Base-by-base conservation (phyloP, 345 rosid genomes). In the Eutrema heterophyllum region DNA sequence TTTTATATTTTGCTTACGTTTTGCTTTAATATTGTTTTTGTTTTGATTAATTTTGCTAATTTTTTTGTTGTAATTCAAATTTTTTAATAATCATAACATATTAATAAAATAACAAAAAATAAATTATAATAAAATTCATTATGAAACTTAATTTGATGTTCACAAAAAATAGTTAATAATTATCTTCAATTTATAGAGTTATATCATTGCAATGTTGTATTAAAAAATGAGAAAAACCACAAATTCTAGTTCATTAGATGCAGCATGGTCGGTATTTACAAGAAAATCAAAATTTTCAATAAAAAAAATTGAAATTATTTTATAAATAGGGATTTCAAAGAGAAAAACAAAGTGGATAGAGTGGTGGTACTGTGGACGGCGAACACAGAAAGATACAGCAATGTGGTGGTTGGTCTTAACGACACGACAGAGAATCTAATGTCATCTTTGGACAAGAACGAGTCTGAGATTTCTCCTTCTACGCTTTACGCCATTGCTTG, bases 361-460 rank as follows among this genome's bases (percentile, higher is more conserved):
- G 86, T 92, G 18, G 97, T 95, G 73, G 96, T 95, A 66, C 81
- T 95, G 50, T 95, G 99, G 99, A 95, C 99, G 10, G 99, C 99
- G 18, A 95, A 95, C 92, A 95, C 98, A 6, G 98, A 95, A 83
- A 85, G 98, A 86, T 95, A 95, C 81, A 90, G 98, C 73, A 83
- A 92, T 75, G 91, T 92, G 58, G 73, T 83, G 53, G 90, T 73
- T 73, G 99, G 98, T 43, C 83, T 95, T 57, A 95, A 95, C 69
- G 99, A 95, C 84, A 95, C 97, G 13, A 72, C 80, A 53, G 99
- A 92, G 82, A 92, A 80, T 83, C 91, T 95, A n/a, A 65, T 95
- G 73, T 84, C 86, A 68, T 84, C 99, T 67, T 9, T 95, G 75
- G 99, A 95, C 39, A 90, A 67, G 74, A 79, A 92, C 72, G 97